These are phyloP conservation scores for Canna indica DNA, from an alignment of 176 grass and related monocot species.

Conservation along the genomic window DNA sequence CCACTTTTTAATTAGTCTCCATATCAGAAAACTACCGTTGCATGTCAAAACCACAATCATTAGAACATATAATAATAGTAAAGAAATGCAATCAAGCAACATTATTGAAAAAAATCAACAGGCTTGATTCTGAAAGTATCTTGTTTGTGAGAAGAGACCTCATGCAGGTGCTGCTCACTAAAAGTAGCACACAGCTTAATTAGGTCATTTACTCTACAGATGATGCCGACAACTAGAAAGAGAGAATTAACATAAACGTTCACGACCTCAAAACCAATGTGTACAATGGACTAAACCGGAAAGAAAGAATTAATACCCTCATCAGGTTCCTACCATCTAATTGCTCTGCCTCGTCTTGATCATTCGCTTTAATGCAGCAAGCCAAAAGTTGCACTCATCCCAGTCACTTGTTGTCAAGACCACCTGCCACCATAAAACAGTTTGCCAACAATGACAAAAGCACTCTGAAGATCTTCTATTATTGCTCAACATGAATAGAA, in stretches of 20 bases:
- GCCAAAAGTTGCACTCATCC: slow-evolving; percentile 98
- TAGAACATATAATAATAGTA: no score
- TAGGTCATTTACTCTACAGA: not conserved
- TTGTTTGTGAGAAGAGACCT: no score
- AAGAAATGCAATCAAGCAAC: no score
- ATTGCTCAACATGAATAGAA: no score
- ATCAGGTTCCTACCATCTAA: slow-evolving; percentile 38
- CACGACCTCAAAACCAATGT: not conserved
- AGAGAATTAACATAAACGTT: not conserved
- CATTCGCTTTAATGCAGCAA: slow-evolving; percentile 87
- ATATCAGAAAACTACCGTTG: no score
- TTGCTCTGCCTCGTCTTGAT: slow-evolving; percentile 76
- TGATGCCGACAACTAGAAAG: not conserved
- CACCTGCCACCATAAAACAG: slow-evolving; percentile 42
- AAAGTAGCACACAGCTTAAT: no score
- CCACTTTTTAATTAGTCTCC: no score
- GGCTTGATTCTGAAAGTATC: no score
- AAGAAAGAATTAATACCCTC: not conserved
- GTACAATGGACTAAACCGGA: not conserved
- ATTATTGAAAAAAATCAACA: no score
- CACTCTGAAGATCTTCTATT: not conserved
- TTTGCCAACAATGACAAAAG: not conserved
- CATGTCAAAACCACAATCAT: no score
- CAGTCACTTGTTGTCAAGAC: slow-evolving; percentile 89
- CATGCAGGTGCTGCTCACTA: no score